A percentile compares a stretch with the other conserved stretches of the same genome.
Evolutionary conservation across 345 rosid genomes (phyloP).

Genomic region (Brassica juncea): DNA sequence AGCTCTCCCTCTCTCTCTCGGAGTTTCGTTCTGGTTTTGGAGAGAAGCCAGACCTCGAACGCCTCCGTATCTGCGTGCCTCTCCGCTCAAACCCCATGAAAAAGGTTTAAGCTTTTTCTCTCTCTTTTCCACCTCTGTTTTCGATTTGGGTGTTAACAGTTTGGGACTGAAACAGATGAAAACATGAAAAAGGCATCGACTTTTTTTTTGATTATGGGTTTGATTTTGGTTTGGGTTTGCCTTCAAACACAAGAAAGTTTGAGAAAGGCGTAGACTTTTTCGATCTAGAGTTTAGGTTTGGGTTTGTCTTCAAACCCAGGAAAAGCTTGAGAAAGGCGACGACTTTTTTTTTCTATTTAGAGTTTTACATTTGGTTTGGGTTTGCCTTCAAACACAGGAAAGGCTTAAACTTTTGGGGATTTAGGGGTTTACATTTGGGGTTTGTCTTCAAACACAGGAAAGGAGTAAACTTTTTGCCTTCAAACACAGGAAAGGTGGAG

Average conservation of each 20-base stretch:
- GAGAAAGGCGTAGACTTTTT: constrained; percentile 18
- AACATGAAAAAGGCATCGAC: neutral
- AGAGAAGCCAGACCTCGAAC: constrained; percentile 35
- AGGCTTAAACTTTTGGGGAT: neutral
- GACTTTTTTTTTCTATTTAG: constrained; percentile 23
- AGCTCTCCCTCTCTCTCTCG: constrained; percentile 21
- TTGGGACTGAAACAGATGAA: constrained; percentile 18
- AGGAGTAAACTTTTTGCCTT: constrained; percentile 15
- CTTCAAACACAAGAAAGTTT: neutral
- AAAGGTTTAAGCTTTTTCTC: constrained; percentile 30
- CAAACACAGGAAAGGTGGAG: neutral
- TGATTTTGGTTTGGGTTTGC: constrained; percentile 5
- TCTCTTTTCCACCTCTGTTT: neutral
- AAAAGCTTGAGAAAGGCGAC: neutral
- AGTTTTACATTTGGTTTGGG: neutral
- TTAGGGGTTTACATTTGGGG: neutral
- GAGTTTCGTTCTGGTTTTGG: constrained; percentile 39
- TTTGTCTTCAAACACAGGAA: constrained; percentile 2
- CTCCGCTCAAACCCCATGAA: constrained; percentile 26
- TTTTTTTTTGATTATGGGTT: neutral
- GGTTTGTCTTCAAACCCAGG: constrained; percentile 2
- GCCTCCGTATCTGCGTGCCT: constrained; percentile 37
- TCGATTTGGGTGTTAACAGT: neutral
- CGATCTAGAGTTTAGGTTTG: constrained; percentile 10
- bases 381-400: neutral